Evolutionary conservation across 2,329 filamentous ascomycete genomes (phyloP), one percentile per base, ranked within the genome.

Genomic region (Alternaria arborescens): DNA sequence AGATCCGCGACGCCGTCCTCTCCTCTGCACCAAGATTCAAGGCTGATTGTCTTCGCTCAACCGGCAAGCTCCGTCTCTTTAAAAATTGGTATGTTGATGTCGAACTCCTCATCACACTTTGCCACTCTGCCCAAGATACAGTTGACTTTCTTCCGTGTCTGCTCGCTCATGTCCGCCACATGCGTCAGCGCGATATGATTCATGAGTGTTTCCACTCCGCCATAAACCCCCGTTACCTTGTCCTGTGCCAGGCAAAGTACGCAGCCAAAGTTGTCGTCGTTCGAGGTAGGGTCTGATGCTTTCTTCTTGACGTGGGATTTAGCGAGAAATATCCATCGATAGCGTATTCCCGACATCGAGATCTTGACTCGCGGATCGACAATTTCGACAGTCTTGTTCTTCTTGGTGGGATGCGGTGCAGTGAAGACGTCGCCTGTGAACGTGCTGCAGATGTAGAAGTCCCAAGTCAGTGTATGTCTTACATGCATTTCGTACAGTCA

Each of bases 281-380:
- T 57, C 3, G 55, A 28, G 16, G 28, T 61, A 32, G 53, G 43
- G 5, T 64, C 65, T 11, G 26, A 20, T 3, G 57, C 38, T 22
- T 62, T 66, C 55, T 67, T 69, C 52, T 62, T 73, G 2, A 66
- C 61, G 28, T 80, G 78, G 5, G 63, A 71, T 51, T 79, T 80
- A 0, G 78, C 78, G 8, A 80, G 70, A 61, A 80, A 79, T 7
- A 76, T 65, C 78, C 77, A 80, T n/a, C 70, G 68, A 52, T 79
- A 80, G 2, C 71, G 69, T 22, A 79, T 73, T 0, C 75, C 76
- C 0, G 67, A 64, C 8, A 69, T 66, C n/a, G 66, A 69, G 0
- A 34, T 55, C 18, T 68, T 57, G 14, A 79, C 62, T 18, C 67
- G 66, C 1, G 71, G 73, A 46, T 80, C 76, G 5, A 78, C 59